phyloP scores from a whole-genome alignment of 495 filamentous ascomycete genomes.

The Terfezia boudieri region DNA sequence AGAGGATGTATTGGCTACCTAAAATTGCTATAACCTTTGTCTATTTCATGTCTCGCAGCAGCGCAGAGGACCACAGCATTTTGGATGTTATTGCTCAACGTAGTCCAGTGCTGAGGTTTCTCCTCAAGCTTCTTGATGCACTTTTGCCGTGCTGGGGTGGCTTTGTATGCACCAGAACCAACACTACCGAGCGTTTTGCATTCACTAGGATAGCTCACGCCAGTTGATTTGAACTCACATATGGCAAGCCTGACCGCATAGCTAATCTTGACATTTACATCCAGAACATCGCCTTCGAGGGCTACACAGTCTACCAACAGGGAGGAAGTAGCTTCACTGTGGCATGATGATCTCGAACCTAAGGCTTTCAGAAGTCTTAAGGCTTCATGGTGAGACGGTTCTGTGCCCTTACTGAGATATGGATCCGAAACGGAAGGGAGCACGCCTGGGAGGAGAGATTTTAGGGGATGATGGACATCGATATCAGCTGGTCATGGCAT shows the following conservation, averaged over 20 bases:
- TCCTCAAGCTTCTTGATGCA: slow-evolving; percentile 15
- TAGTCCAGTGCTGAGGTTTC: slow-evolving; percentile 18
- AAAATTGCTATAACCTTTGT: slow-evolving; percentile 6
- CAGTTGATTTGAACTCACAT: slow-evolving; percentile 17
- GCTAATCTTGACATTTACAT: slow-evolving; percentile 5
- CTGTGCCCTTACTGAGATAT: background rate
- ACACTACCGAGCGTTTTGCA: slow-evolving; percentile 2
- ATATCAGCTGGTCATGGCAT: too few species aligned
- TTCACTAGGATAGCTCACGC: slow-evolving; percentile 12
- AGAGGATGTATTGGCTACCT: background rate
- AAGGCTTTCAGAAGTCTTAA: slow-evolving; percentile 8
- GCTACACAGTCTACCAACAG: slow-evolving; percentile 10
- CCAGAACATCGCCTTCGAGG: slow-evolving; percentile 2
- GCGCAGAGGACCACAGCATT: slow-evolving; percentile 12
- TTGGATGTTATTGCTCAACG: slow-evolving; percentile 18
- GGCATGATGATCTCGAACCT: slow-evolving; percentile 13
- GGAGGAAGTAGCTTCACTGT: slow-evolving; percentile 10
- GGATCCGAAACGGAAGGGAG: too few species aligned
- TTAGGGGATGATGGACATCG: too few species aligned
- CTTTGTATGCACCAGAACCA: background rate
- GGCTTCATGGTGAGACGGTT: slow-evolving; percentile 5
- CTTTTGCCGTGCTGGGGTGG: slow-evolving; percentile 2
- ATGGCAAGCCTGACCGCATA: slow-evolving; percentile 14
- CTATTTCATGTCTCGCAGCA: slow-evolving; percentile 14
- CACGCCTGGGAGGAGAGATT: too few species aligned